Base-by-base conservation (phyloP, 768 basidiomycete genomes). In the Tricholoma sp. region DNA sequence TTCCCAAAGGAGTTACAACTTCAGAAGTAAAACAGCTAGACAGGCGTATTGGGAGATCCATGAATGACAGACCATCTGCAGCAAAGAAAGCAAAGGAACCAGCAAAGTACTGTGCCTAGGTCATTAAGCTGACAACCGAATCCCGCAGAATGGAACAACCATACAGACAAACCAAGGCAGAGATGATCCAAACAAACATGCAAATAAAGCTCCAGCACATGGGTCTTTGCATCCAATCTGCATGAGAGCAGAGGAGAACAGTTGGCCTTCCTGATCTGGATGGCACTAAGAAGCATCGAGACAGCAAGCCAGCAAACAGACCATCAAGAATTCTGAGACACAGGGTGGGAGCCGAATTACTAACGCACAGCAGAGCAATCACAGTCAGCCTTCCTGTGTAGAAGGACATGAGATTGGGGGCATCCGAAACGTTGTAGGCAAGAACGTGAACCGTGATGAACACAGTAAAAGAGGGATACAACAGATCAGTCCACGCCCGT, bases 1-100 rank as follows among this genome's bases (percentile, higher is more conserved):
- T 64, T 73, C 79, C 79, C 77, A 64, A 37, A 64, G 75, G 69
- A 75, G 63, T 62, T 66, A 59, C 71, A 79, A 79, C 68, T 75
- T 72, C 73, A 71, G 56, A 57, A n/a, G 54, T 51, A 35, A 59
- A 59, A 45, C 55, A 56, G 56, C 52, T 14, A 56, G 53, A 66
- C 65, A 64, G 69, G 71, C 71, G 60, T 72, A 62, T 50, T 50
- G 52, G 55, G 32, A 57, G n/a, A 37, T 54, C 58, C 22, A 27
- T 41, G 34, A 11, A 31, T 49, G 50, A 39, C 54, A 55, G 8
- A 19, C 19, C 31, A 39, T 53, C 21, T 4, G 35, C 11, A 41
- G 45, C 18, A 49, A 54, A 10, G 37, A 50, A 64, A 55, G 4
- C 52, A 52, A 57, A 47, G 32, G 37, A n/a, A n/a, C 27, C 43